Evolutionary conservation across 108 stramenopile species (phyloP), one percentile per base, ranked within the genome.

Genomic region (Nitzschia palea): DNA sequence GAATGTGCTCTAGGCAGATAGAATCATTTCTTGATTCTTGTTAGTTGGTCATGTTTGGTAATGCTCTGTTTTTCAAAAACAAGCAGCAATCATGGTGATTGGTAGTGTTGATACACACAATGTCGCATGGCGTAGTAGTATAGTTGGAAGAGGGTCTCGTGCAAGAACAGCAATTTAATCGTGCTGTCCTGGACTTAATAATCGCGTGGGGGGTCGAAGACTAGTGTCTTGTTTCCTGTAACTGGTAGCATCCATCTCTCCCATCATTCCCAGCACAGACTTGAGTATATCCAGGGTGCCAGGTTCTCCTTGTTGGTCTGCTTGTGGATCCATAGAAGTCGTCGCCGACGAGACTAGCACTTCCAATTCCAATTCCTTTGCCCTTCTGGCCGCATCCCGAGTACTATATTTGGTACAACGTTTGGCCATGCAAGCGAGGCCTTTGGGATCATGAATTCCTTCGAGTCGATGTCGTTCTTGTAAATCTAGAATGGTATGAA

Each of bases 181-280:
- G n/a, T n/a, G n/a, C n/a, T n/a, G n/a, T n/a, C n/a, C n/a, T n/a
- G 47, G 59, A 42, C 59, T 60, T 26, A 60, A 4, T 0, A 60
- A 18, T 26, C 59, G n/a, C 27, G 1, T 60, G 27, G 59, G 59
- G 18, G 59, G 59, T 14, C 31, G 59, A 18, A 60, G 25, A 2
- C 15, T 3, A n/a, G 22, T 42, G 43, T 59, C 36, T 3, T 30
- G 22, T 18, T 4, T 20, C 4, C 47, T 12, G 17, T 48, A 20
- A 4, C 4, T 8, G 4, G 18, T 5, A 20, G 47, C 15, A 48
- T 48, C 47, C 1, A 20, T 32, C 14, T 34, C 55, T 4, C 26
- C 40, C 37, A 60, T n/a, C 32, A 60, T 42, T 17, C 18, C 59
- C 36, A 60, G 27, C n/a, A 60, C 59, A 31, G 26, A 55, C 14